Evolutionary conservation across 2,329 filamentous ascomycete genomes (phyloP).

Genomic region (Fusarium sp.): DNA sequence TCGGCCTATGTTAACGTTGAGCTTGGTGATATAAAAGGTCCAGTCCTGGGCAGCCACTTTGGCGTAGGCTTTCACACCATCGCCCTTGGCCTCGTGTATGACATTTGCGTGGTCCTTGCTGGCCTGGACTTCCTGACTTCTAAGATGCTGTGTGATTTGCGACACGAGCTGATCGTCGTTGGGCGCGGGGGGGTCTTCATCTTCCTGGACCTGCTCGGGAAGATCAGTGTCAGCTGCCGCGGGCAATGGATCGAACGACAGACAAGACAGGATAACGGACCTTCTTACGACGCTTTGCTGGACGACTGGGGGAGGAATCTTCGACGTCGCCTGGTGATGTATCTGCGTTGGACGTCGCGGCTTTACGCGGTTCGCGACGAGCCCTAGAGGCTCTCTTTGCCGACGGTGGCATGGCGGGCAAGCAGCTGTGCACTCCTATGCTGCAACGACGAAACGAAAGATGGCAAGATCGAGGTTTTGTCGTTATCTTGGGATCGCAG

Average conservation of each 20-base stretch:
- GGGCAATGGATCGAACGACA: neutral
- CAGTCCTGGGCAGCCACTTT: slow-evolving; percentile 85
- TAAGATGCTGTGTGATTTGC: slow-evolving; percentile 63
- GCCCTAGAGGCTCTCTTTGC: slow-evolving; percentile 50
- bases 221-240: slow-evolving; percentile 22
- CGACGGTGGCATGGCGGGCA: slow-evolving; percentile 49
- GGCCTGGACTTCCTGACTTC: slow-evolving; percentile 63
- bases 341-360: slow-evolving; percentile 47
- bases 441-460: slow-evolving; percentile 2
- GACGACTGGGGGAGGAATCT: slow-evolving; percentile 67
- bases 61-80: slow-evolving; percentile 77
- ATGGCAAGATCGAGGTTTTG: neutral
- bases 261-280: slow-evolving; percentile 46
- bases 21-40: slow-evolving; percentile 83
- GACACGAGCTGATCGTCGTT: slow-evolving; percentile 67
- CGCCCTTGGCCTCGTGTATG: slow-evolving; percentile 68
- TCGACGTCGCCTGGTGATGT: slow-evolving; percentile 52
- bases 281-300: slow-evolving; percentile 72
- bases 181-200: slow-evolving; percentile 50
- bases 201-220: slow-evolving; percentile 49
- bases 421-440: neutral
- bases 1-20: slow-evolving; percentile 80
- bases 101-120: slow-evolving; percentile 70
- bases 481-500: neutral
- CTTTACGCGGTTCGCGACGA: slow-evolving; percentile 52